Base-by-base conservation (phyloP, 2,329 filamentous ascomycete species). In the Penicillium sp. region DNA sequence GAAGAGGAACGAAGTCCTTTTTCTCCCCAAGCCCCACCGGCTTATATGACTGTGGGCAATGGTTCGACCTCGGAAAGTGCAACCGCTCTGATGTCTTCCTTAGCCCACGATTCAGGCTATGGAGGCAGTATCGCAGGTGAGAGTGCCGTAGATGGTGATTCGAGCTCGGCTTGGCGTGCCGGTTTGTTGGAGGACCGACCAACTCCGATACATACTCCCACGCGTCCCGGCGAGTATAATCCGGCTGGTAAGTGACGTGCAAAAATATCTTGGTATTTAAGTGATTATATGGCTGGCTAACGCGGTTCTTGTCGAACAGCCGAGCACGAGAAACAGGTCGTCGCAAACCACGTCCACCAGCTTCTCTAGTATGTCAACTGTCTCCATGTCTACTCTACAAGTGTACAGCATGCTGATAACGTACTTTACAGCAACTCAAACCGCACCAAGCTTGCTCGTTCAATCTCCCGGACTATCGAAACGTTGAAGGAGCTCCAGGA, bases 101-200 rank as follows among this genome's bases (percentile, higher is more conserved):
- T 98, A 54, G 91, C 96, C 60, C 81, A 86, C 56, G 95, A 99
- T 73, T 98, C 93, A 19, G 95, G 93, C 7, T 98, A 98, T 70
- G 93, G 91, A 54, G 90, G 89, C 45, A 96, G 91, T 72, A 82
- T 89, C 49, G 80, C 84, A 29, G 87, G 86, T 58, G 89, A 89
- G 52, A 84, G 84, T 63, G 75, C 78, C 58, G 73, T 78, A 42
- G 72, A 74, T 56, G 74, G 73, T 54, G 73, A 74, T 62, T 68
- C 69, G 52, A 75, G 68, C 70, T 73, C 77, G 42, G 75, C 75
- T 50, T 87, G 84, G 82, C 80, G 83, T 68, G 78, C 82, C 19
- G 81, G 80, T 56, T 73, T 85, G 62, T 78, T 82, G 65, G 78
- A 82, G 64, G 85, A 87, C 70, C 76, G 80, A 60, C 84, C 82